These are phyloP conservation scores for Clathrospora elynae DNA, from an alignment of 2,329 filamentous ascomycete genomes.

Conservation along the genomic window DNA sequence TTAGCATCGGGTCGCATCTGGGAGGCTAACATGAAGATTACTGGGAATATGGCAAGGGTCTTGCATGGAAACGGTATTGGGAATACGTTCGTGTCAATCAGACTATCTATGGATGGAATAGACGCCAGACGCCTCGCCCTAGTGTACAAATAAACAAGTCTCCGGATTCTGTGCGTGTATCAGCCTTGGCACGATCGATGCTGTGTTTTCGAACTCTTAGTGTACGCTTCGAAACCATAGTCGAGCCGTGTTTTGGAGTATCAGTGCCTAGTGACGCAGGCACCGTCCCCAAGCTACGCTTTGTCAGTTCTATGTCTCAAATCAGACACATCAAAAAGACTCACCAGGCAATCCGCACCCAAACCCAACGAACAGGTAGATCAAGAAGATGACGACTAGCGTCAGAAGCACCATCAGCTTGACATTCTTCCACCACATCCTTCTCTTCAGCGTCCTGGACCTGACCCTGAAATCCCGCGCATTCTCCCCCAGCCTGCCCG, in stretches of 20 bases:
- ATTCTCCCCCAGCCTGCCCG: slow-evolving; percentile 84
- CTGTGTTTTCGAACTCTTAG: neutral
- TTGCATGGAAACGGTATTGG: slow-evolving; percentile 16
- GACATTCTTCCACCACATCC: slow-evolving; percentile 99
- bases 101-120: slow-evolving; percentile 2
- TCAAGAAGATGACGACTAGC: slow-evolving; percentile 72
- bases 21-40: neutral
- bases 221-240: neutral
- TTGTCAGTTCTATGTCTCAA: slow-evolving; percentile 21
- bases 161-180: neutral
- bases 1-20: slow-evolving; percentile 5
- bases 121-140: slow-evolving; percentile 15
- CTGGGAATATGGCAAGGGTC: slow-evolving; percentile 6
- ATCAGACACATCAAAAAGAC: too few species aligned
- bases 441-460: slow-evolving; percentile 81
- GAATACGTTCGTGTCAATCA: neutral
- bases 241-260: neutral
- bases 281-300: slow-evolving; percentile 47
- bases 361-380: slow-evolving; percentile 74
- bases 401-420: slow-evolving; percentile 84
- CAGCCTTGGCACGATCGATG: too few species aligned
- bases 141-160: slow-evolving; percentile 6
- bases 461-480: slow-evolving; percentile 89
- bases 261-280: slow-evolving; percentile 30
- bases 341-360: slow-evolving; percentile 69